These are phyloP conservation scores for Pseudocercospora cruenta DNA, from an alignment of 2,329 filamentous ascomycete genomes.

Conservation along the genomic window DNA sequence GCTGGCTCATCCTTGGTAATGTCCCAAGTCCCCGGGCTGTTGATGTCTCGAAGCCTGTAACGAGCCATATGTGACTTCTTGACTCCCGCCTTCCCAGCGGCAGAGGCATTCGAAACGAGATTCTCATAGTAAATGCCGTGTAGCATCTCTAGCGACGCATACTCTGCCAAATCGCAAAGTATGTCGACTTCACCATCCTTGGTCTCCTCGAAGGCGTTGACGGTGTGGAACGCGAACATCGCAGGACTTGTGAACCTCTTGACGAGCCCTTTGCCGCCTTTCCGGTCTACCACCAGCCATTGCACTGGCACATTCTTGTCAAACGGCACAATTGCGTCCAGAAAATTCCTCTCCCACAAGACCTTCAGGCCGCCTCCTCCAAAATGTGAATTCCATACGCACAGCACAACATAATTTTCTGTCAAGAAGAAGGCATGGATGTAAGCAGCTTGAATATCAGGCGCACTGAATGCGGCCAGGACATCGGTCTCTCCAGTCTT, in stretches of 20 bases:
- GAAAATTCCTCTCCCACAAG: constrained; percentile 66
- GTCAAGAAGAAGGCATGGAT: constrained; percentile 81
- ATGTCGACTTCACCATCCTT: constrained; percentile 54
- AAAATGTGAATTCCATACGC: constrained; percentile 69
- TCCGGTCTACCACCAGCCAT: constrained; percentile 10
- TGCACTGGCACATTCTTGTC: background rate
- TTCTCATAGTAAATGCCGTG: constrained; percentile 71
- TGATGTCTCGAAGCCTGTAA: background rate
- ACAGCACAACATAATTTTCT: constrained; percentile 70
- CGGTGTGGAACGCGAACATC: constrained; percentile 77
- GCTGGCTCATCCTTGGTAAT: background rate
- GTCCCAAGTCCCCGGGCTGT: background rate
- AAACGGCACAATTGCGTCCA: constrained; percentile 62
- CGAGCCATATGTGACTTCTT: background rate
- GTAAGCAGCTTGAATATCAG: constrained; percentile 63
- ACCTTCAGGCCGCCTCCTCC: constrained; percentile 59
- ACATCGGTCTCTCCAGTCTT: constrained; percentile 64
- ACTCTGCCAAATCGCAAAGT: constrained; percentile 67
- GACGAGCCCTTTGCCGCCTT: constrained; percentile 64
- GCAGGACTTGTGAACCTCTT: constrained; percentile 69
- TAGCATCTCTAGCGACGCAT: constrained; percentile 67
- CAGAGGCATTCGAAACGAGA: constrained; percentile 56
- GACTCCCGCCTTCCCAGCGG: background rate
- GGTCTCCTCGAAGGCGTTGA: constrained; percentile 74
- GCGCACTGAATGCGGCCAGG: constrained; percentile 65